Evolutionary conservation across 2,329 filamentous ascomycete species (phyloP).

Genomic region (Colletotrichum liaoningense): DNA sequence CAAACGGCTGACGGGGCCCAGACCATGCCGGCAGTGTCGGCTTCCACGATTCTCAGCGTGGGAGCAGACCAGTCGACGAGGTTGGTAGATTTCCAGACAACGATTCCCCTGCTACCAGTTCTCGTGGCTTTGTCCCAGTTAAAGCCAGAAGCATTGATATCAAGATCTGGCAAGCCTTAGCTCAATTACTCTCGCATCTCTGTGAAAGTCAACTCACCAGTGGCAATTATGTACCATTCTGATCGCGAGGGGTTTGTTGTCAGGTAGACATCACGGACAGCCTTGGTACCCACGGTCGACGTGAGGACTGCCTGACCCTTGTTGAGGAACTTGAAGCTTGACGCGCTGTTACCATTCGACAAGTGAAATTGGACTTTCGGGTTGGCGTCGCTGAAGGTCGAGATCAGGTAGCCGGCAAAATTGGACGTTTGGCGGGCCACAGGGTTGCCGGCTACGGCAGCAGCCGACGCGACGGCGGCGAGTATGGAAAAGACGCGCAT

Average conservation of each 20-base stretch:
- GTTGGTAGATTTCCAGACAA: conserved; percentile 50
- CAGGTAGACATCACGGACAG: conserved; percentile 49
- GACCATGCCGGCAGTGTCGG: conserved; percentile 48
- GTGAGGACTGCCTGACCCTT: conserved; percentile 44
- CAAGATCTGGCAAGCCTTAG: conserved; percentile 42
- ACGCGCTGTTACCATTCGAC: conserved; percentile 45
- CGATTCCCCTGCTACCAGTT: conserved; percentile 48
- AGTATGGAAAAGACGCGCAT: too few relatives aligned
- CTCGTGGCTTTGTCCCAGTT: conserved; percentile 50
- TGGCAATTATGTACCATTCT: conserved; percentile 49
- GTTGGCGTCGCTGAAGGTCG: conserved; percentile 47
- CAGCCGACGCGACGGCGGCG: too few relatives aligned
- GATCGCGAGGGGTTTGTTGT: conserved; percentile 46
- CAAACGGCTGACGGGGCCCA: conserved; percentile 52
- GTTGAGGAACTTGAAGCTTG: conserved; percentile 47
- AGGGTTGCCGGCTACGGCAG: too few relatives aligned
- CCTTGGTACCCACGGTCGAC: conserved; percentile 48
- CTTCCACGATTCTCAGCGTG: conserved; percentile 41
- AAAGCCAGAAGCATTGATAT: conserved; percentile 48
- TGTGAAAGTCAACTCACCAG: conserved; percentile 39
- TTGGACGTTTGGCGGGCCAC: too few relatives aligned
- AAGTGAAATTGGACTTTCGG: conserved; percentile 48
- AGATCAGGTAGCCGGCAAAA: conserved; percentile 49
- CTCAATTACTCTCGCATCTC: background rate
- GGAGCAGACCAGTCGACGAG: conserved; percentile 48